Base-by-base conservation (phyloP, 805 yeast species). In the Dipodascus albidus region DNA sequence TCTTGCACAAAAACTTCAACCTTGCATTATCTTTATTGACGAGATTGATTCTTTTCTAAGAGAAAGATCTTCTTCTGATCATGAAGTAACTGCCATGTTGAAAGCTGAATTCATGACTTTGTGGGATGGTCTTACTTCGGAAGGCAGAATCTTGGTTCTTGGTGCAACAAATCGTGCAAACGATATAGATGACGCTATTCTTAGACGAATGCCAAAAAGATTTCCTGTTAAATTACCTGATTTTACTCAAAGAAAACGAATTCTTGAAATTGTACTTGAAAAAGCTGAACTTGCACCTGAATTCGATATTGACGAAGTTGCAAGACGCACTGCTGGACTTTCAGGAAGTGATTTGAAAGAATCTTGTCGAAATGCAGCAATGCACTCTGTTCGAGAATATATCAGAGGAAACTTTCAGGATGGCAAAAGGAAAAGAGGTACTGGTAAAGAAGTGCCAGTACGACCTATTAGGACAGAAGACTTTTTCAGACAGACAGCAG, bases 91-190 rank as follows among this genome's bases (percentile, higher is more conserved):
- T 27, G 87, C 96, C 0, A 83, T 85, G 78, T 73, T 91, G 57
- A 91, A 91, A 69, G 96, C 98, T 0, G 98, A 91, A 68, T 93
- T 91, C 64, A 91, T 91, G 97, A 88, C 96, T 0, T 71, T 91
- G 51, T 91, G 98, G 98, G 99, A 91, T 67, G 99, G 99, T 0
- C 72, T 91, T 31, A 77, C 85, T 8, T 79, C 82, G 55, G 66
- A 69, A n/a, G 95, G 96, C 1, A 75, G 96, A 49, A 78, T 93
- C 2, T 71, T 91, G 72, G 88, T 91, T 1, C 77, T 91, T 61
- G 99, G 98, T 2, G 98, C 98, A 8, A 91, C 99, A 0, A 91
- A 91, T 66, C 75, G 99, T 58, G 89, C 93, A 47, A 78, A 79
- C 56, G 99, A 91, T 66, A 91, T 91, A 48, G 99, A 91, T 64